Conservation (phyloP, 1,284 basidiomycete genomes). For the Ustilago crameri region DNA sequence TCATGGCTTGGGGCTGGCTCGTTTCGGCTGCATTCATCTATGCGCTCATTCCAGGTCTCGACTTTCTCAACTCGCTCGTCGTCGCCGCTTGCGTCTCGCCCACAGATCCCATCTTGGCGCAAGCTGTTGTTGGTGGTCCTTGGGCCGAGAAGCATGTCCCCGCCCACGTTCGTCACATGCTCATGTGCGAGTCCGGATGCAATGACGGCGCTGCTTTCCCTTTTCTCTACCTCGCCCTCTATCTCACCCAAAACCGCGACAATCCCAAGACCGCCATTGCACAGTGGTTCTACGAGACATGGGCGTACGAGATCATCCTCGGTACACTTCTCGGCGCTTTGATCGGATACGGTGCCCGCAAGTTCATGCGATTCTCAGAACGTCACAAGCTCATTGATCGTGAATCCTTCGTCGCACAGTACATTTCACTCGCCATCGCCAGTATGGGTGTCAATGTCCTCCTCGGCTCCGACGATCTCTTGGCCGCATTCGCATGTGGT, state of each 20-base stretch:
- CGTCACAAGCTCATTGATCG: constrained; percentile 89
- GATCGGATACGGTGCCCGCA: constrained; percentile 84
- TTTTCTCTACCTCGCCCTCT: constrained; percentile 91
- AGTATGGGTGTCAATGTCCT: constrained; percentile 74
- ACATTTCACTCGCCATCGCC: constrained; percentile 83
- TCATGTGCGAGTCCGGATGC: constrained; percentile 90
- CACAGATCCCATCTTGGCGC: constrained; percentile 81
- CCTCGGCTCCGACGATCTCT: constrained; percentile 65
- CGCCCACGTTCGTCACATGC: constrained; percentile 88
- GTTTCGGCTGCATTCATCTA: constrained; percentile 75
- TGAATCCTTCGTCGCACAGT: constrained; percentile 91
- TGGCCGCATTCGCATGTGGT: constrained; percentile 89
- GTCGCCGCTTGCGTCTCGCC: constrained; percentile 93
- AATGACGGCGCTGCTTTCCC: constrained; percentile 84
- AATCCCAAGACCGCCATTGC: constrained; percentile 74
- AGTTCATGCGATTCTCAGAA: constrained; percentile 96
- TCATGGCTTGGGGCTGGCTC: constrained; percentile 88
- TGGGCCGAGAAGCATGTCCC: constrained; percentile 99
- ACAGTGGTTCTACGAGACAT: constrained; percentile 66
- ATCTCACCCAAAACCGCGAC: constrained; percentile 80
- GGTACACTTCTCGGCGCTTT: constrained; percentile 82
- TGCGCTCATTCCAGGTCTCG: constrained; percentile 54
- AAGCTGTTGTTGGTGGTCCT: constrained; percentile 87
- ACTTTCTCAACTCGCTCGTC: constrained; percentile 55
- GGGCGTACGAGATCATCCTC: constrained; percentile 81